Evolutionary conservation across 768 basidiomycete species (phyloP).

Genomic region (Clitopilus hobsonii): DNA sequence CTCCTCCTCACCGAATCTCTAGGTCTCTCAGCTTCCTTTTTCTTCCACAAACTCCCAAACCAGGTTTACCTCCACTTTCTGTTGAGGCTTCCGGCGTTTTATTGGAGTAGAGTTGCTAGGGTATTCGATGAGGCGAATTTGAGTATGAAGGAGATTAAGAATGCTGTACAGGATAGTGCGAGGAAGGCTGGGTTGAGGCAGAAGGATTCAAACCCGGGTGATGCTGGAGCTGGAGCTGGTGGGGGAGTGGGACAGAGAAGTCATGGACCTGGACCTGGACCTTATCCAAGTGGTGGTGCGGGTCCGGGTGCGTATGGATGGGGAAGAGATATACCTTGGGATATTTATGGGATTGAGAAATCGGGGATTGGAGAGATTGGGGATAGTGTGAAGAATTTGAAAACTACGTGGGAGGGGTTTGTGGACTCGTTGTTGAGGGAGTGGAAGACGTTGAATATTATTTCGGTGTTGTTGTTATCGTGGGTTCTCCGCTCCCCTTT

Average conservation of each 20-base stretch:
- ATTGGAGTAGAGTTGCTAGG: slow-evolving; percentile 64
- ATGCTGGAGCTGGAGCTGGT: too few species aligned
- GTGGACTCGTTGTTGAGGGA: slow-evolving; percentile 65
- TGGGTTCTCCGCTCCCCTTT: slow-evolving; percentile 14
- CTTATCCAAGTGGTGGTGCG: too few species aligned
- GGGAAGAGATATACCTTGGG: too few species aligned
- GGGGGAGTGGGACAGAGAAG: too few species aligned
- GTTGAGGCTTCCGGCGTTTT: slow-evolving; percentile 58
- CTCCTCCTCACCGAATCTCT: not conserved
- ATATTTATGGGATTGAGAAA: too few species aligned
- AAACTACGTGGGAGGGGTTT: slow-evolving; percentile 63
- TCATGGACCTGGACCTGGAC: too few species aligned
- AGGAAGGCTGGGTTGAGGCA: too few species aligned
- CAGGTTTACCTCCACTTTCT: slow-evolving; percentile 36
- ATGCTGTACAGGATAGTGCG: slow-evolving; percentile 22
- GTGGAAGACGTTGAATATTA: slow-evolving; percentile 73
- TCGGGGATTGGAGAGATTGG: too few species aligned
- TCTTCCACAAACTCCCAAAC: slow-evolving; percentile 22
- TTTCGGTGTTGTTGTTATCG: slow-evolving; percentile 58
- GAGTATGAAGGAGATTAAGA: slow-evolving; percentile 51
- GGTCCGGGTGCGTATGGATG: too few species aligned
- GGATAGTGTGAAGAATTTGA: slow-evolving; percentile 7
- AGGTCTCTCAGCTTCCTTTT: slow-evolving; percentile 9
- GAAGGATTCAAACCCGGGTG: too few species aligned
- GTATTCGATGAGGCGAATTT: slow-evolving; percentile 67